A percentile compares a stretch with the other conserved stretches of the same genome.
phyloP scores from a whole-genome alignment of 2,329 filamentous ascomycete species.

The Nigrospora sphaerica region DNA sequence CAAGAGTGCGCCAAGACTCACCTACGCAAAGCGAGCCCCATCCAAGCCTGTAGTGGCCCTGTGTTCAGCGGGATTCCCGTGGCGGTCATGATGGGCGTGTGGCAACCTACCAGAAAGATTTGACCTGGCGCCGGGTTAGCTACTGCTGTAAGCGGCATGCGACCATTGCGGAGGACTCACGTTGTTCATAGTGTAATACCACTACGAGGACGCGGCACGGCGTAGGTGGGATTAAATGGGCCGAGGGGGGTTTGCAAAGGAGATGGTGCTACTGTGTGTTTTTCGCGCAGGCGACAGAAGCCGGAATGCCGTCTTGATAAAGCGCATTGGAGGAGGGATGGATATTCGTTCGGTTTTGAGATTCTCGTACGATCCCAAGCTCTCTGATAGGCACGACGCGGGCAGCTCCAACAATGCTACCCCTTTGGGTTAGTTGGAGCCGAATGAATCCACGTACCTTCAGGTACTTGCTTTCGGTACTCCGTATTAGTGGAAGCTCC shows the following conservation, averaged over 20 bases:
- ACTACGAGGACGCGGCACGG: background rate
- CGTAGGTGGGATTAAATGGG: background rate
- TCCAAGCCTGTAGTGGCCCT: constrained; percentile 58
- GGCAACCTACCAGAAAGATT: constrained; percentile 9
- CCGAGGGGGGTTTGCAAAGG: background rate
- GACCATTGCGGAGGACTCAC: constrained; percentile 3
- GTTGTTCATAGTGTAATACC: constrained; percentile 8
- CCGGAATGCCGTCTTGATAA: no score
- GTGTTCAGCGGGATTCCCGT: background rate
- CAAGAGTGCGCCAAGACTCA: constrained; percentile 32
- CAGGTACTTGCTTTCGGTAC: no score
- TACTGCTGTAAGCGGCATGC: background rate
- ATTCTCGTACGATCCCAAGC: no score
- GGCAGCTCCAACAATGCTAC: no score
- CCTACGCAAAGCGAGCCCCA: constrained; percentile 85
- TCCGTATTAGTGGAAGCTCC: no score
- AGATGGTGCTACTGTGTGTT: background rate
- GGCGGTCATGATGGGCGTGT: constrained; percentile 4
- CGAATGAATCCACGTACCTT: no score
- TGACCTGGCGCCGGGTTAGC: constrained; percentile 5
- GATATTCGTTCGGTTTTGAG: no score
- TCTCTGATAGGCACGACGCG: no score
- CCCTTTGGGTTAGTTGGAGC: no score
- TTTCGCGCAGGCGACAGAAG: no score
- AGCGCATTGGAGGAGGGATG: no score